These are phyloP conservation scores for Boletus sp. DNA, from an alignment of 1,284 basidiomycete genomes.

Conservation along the genomic window DNA sequence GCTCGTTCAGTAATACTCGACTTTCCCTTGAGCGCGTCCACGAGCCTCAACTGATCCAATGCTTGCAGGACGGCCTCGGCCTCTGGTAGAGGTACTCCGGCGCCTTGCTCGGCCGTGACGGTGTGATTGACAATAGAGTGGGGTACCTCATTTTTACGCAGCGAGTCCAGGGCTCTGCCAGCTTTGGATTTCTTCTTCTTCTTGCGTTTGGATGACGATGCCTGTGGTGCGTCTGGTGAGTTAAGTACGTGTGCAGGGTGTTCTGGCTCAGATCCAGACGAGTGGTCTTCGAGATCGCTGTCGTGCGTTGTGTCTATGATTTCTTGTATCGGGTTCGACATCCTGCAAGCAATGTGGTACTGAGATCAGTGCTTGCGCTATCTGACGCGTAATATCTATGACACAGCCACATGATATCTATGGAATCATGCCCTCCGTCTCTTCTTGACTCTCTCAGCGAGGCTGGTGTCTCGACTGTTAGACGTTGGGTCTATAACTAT, in stretches of 20 bases:
- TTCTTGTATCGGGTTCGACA: conserved; percentile 38
- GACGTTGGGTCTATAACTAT: background rate
- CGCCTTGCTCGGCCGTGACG: conserved; percentile 50
- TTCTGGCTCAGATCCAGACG: conserved; percentile 35
- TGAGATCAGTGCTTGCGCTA: no score
- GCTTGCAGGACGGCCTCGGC: conserved; percentile 57
- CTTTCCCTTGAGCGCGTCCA: conserved; percentile 71
- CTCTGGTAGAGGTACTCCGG: conserved; percentile 47
- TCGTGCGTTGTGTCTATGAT: conserved; percentile 39
- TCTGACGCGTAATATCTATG: no score
- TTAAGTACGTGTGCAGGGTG: conserved; percentile 29
- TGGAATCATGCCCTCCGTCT: conserved; percentile 23
- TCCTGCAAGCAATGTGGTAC: conserved; percentile 1
- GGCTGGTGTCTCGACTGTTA: conserved; percentile 13
- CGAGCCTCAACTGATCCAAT: conserved; percentile 66
- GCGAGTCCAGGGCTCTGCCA: conserved; percentile 47
- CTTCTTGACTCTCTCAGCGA: conserved; percentile 36
- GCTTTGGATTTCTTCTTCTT: conserved; percentile 75
- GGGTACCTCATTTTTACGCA: conserved; percentile 53
- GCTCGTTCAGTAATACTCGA: conserved; percentile 63
- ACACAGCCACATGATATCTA: conserved; percentile 21
- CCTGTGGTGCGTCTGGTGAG: conserved; percentile 21
- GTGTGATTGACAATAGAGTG: conserved; percentile 58
- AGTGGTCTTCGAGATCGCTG: conserved; percentile 31
- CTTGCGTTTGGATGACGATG: conserved; percentile 59